A percentile compares a stretch with the other conserved stretches of the same genome.
These are phyloP conservation scores for Amanita jacksonii DNA, from an alignment of 768 basidiomycete genomes.

Conservation along the genomic window DNA sequence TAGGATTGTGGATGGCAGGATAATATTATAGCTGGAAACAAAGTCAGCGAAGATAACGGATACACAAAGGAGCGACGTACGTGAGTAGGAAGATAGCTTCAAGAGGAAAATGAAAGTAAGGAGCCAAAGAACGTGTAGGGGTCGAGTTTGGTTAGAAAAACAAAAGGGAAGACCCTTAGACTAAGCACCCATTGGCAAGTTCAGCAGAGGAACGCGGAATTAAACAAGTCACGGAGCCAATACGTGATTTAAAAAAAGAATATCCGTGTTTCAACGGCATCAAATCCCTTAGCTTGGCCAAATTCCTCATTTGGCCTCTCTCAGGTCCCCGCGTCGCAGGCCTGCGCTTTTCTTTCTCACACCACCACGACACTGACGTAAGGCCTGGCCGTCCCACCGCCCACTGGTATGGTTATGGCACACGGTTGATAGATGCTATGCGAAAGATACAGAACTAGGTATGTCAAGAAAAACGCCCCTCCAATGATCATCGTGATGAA, in stretches of 20 bases:
- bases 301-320: conserved; percentile 15
- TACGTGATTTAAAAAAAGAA: conserved; percentile 22
- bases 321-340: conserved; percentile 26
- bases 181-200: conserved; percentile 11
- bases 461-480: conserved; percentile 12
- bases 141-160: conserved; percentile 7
- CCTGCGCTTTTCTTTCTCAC: conserved; percentile 7
- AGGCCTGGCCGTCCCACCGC: neutral
- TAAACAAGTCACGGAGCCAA: conserved; percentile 22
- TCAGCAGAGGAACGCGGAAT: conserved; percentile 14
- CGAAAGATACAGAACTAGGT: conserved; percentile 12
- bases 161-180: conserved; percentile 15
- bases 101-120: conserved; percentile 6
- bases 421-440: conserved; percentile 13
- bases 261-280: conserved; percentile 31
- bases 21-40: conserved; percentile 12
- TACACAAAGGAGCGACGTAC: conserved; percentile 17
- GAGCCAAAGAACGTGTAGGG: conserved; percentile 9
- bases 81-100: conserved; percentile 9
- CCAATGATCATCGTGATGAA: conserved; percentile 55
- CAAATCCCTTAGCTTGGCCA: conserved; percentile 23
- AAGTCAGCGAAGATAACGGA: conserved; percentile 6
- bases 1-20: conserved; percentile 2
- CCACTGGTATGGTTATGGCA: conserved; percentile 1
- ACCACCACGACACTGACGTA: conserved; percentile 16